Conservation (phyloP, 1,139 yeast species). For the Ogataea hybrid region DNA sequence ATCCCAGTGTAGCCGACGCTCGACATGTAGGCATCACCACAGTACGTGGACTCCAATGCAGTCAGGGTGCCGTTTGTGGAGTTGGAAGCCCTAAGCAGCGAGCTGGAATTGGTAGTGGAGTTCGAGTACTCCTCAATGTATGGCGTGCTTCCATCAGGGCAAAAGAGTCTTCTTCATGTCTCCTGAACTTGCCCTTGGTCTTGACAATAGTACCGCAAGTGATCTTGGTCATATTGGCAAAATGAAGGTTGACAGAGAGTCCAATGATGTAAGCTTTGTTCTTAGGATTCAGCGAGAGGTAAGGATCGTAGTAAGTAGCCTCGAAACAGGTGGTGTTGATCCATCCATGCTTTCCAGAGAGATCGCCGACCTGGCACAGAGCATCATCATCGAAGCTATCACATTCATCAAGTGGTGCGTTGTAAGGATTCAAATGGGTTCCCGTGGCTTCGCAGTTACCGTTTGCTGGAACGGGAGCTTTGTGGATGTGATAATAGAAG, state of each 20-base stretch:
- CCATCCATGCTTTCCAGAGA: slow-evolving; percentile 61
- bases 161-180: slow-evolving; percentile 14
- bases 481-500: slow-evolving; percentile 56
- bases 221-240: slow-evolving; percentile 45
- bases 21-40: slow-evolving; percentile 19
- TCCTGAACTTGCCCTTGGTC: slow-evolving; percentile 21
- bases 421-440: slow-evolving; percentile 52
- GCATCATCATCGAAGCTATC: slow-evolving; percentile 45
- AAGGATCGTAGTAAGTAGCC: slow-evolving; percentile 50
- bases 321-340: slow-evolving; percentile 59
- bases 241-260: slow-evolving; percentile 51
- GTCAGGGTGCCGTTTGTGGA: slow-evolving; percentile 16
- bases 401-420: slow-evolving; percentile 33
- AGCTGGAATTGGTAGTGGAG: slow-evolving; percentile 4
- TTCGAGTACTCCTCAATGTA: slow-evolving; percentile 1
- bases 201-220: slow-evolving; percentile 45
- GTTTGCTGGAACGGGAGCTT: slow-evolving; percentile 39
- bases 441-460: slow-evolving; percentile 54
- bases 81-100: slow-evolving; percentile 5
- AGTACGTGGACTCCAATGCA: slow-evolving; percentile 18
- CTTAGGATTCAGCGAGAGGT: slow-evolving; percentile 47
- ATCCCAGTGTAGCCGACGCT: slow-evolving; percentile 14
- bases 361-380: slow-evolving; percentile 57
- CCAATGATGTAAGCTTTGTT: slow-evolving; percentile 51
- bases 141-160: slow-evolving; percentile 8